Percentiles rank a stretch among this genome's conserved stretches.
These are phyloP conservation scores for Planoprotostelium fungivorum DNA, from an alignment of 78 protist genomes.

Conservation along the genomic window DNA sequence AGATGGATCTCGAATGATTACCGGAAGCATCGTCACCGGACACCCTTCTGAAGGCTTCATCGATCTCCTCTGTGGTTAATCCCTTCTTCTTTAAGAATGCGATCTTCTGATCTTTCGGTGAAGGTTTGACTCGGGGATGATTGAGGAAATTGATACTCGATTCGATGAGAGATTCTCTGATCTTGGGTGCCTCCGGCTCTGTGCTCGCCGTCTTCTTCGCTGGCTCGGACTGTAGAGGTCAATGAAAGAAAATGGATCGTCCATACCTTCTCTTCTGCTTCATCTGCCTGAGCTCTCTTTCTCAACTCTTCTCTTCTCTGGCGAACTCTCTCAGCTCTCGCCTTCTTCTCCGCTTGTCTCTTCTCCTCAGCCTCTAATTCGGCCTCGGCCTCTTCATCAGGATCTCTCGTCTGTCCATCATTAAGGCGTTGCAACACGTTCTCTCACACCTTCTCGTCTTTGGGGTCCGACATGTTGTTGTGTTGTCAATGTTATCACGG, in stretches of 20 bases:
- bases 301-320: neutral
- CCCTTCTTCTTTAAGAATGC: neutral
- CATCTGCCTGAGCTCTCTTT: neutral
- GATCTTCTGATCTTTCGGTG: neutral
- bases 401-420: no score
- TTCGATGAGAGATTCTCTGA: neutral
- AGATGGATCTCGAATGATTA: no score
- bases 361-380: neutral
- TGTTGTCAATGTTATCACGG: no score
- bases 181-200: neutral
- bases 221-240: neutral
- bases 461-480: no score
- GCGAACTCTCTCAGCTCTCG: conserved; percentile 1
- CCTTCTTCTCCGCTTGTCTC: neutral
- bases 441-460: no score
- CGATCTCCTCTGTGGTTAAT: neutral
- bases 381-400: neutral
- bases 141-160: neutral
- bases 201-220: neutral
- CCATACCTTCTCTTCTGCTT: neutral
- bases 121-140: neutral
- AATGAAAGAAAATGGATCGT: no score
- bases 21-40: no score
- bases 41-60: neutral
- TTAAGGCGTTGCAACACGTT: no score